Conservation (phyloP, 495 filamentous ascomycete species). For the Penicillium cosmopolitanum region DNA sequence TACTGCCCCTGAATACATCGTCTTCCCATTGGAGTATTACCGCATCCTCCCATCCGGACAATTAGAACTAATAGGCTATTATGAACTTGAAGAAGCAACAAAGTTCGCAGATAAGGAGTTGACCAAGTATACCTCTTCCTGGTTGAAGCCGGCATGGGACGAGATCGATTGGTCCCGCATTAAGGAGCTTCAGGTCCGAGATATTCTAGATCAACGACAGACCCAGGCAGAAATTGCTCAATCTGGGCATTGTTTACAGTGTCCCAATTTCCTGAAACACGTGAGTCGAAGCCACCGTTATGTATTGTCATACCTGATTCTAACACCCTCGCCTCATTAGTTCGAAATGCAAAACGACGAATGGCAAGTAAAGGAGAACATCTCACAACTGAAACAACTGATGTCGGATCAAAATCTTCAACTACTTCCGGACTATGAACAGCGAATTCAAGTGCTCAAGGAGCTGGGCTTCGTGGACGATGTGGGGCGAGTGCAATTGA, state of each 20-base stretch:
- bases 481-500: constrained; percentile 81
- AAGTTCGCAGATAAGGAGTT: constrained; percentile 64
- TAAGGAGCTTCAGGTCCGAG: constrained; percentile 75
- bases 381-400: constrained; percentile 76
- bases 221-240: constrained; percentile 61
- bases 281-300: constrained; percentile 52
- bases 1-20: constrained; percentile 12
- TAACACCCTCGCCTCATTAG: constrained; percentile 32
- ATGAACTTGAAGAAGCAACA: constrained; percentile 35
- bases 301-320: not conserved
- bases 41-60: no score
- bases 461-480: constrained; percentile 90
- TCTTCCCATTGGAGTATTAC: not conserved
- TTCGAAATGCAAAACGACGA: constrained; percentile 94
- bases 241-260: constrained; percentile 62
- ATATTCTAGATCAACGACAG: constrained; percentile 69
- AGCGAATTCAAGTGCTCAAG: constrained; percentile 87
- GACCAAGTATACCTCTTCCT: constrained; percentile 63
- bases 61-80: no score
- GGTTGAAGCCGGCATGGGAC: constrained; percentile 76
- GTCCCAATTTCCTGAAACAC: constrained; percentile 81
- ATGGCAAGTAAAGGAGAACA: constrained; percentile 91
- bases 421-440: constrained; percentile 96
- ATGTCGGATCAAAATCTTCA: constrained; percentile 98
- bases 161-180: constrained; percentile 83